phyloP scores from a whole-genome alignment of 805 yeast species.

The Candida cerambycidarum region DNA sequence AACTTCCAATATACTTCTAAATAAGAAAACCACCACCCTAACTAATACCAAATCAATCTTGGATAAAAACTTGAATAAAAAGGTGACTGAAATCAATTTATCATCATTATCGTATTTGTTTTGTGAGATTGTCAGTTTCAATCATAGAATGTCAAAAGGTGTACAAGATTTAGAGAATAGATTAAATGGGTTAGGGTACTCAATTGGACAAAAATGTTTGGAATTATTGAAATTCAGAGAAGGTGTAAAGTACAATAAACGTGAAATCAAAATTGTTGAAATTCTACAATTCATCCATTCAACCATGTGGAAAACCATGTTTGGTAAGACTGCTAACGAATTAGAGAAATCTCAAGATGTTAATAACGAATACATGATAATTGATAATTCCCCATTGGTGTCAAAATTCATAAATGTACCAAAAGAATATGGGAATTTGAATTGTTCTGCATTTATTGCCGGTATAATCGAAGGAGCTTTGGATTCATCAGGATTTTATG shows the following conservation, averaged over 20 bases:
- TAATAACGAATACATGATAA: constrained; percentile 73
- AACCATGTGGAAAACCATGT: constrained; percentile 68
- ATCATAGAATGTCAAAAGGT: constrained; percentile 61
- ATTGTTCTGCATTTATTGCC: constrained; percentile 80
- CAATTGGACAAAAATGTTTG: constrained; percentile 67
- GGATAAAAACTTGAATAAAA: constrained; percentile 65
- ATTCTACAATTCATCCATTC: constrained; percentile 71
- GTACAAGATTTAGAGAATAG: constrained; percentile 58
- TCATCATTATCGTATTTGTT: constrained; percentile 69
- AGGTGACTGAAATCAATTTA: constrained; percentile 64
- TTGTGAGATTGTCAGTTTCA: constrained; percentile 66
- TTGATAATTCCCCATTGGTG: constrained; percentile 70
- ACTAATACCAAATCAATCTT: constrained; percentile 50
- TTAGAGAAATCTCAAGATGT: constrained; percentile 72
- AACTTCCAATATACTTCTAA: constrained; percentile 35
- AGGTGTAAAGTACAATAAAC: constrained; percentile 57
- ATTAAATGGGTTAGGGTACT: constrained; percentile 73
- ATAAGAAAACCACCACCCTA: constrained; percentile 29
- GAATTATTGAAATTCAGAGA: constrained; percentile 71
- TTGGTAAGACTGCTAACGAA: constrained; percentile 73
- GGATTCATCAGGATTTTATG: constrained; percentile 70
- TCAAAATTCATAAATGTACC: constrained; percentile 77
- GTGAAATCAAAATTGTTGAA: constrained; percentile 67
- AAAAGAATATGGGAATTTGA: constrained; percentile 71
- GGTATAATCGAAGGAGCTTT: constrained; percentile 83